These are phyloP conservation scores for Suaeda aralocaspica DNA, from an alignment of 148 eudicot genomes.

Conservation along the genomic window DNA sequence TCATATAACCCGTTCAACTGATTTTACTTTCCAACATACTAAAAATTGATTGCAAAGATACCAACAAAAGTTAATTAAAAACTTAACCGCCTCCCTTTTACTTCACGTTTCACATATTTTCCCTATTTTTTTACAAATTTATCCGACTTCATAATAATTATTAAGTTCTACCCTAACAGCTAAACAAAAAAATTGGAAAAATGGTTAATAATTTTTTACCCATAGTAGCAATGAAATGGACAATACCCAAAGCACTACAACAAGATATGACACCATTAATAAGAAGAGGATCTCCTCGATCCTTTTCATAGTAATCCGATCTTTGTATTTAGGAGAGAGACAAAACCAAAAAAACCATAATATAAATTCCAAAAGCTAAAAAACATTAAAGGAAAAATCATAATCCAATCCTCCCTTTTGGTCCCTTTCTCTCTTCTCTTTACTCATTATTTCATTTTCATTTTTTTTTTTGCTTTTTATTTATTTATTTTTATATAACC, in stretches of 20 bases:
- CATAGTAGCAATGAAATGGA: constrained; percentile 1
- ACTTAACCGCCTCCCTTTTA: too few species aligned
- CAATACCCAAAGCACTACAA: background rate
- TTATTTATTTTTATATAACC: constrained; percentile 20
- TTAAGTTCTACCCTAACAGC: too few species aligned
- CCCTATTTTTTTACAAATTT: too few species aligned
- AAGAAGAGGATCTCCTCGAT: constrained; percentile 22
- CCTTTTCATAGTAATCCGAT: constrained; percentile 26
- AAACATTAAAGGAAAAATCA: constrained; percentile 9
- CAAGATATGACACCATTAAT: constrained; percentile 22
- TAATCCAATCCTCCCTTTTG: constrained; percentile 3
- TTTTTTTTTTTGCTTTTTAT: background rate
- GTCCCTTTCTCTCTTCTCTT: background rate
- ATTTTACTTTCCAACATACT: too few species aligned
- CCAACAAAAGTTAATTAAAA: too few species aligned
- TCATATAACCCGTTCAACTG: too few species aligned
- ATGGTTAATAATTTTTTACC: too few species aligned
- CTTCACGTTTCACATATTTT: too few species aligned
- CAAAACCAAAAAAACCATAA: constrained; percentile 7
- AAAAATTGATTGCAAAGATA: too few species aligned
- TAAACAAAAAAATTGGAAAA: too few species aligned
- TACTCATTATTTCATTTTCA: background rate
- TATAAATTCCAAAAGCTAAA: background rate
- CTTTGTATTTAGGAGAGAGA: constrained; percentile 21
- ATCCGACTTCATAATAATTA: too few species aligned